These are phyloP conservation scores for Amaranthus cruentus DNA, from an alignment of 148 eudicot genomes.

Conservation along the genomic window DNA sequence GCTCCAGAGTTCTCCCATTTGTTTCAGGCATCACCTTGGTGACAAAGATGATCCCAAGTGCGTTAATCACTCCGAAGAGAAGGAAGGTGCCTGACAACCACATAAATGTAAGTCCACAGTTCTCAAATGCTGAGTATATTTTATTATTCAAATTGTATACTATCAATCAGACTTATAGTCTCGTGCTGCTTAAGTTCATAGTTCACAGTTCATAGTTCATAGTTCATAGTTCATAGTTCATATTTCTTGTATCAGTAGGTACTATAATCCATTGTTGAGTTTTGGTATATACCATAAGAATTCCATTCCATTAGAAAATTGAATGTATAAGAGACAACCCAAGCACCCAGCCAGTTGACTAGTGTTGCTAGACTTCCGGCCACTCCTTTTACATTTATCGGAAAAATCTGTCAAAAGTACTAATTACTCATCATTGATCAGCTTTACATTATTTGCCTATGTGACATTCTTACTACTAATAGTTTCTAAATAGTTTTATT, in stretches of 20 bases:
- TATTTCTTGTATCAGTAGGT: too few species aligned
- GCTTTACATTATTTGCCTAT: not conserved
- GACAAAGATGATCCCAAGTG: constrained; percentile 51
- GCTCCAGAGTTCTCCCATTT: constrained; percentile 74
- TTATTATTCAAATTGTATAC: too few species aligned
- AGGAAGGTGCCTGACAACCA: constrained; percentile 56
- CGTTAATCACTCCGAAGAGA: constrained; percentile 58
- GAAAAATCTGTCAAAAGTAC: constrained; percentile 53
- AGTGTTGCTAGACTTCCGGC: constrained; percentile 89
- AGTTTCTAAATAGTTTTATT: not conserved
- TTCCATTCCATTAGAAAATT: constrained; percentile 82
- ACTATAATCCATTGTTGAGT: not conserved
- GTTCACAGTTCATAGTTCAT: too few species aligned
- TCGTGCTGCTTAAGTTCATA: not conserved
- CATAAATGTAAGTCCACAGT: not conserved
- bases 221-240: too few species aligned
- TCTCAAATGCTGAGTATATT: too few species aligned
- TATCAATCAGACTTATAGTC: too few species aligned
- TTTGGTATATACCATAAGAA: constrained; percentile 55
- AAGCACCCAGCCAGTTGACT: constrained; percentile 85
- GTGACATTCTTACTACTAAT: not conserved
- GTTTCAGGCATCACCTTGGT: constrained; percentile 77
- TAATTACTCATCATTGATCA: not conserved
- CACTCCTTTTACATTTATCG: constrained; percentile 77
- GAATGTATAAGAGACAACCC: constrained; percentile 78